Conservation (phyloP, 371 early-diverging fungal species). For the Rhizoclosmatium hyalinum region DNA sequence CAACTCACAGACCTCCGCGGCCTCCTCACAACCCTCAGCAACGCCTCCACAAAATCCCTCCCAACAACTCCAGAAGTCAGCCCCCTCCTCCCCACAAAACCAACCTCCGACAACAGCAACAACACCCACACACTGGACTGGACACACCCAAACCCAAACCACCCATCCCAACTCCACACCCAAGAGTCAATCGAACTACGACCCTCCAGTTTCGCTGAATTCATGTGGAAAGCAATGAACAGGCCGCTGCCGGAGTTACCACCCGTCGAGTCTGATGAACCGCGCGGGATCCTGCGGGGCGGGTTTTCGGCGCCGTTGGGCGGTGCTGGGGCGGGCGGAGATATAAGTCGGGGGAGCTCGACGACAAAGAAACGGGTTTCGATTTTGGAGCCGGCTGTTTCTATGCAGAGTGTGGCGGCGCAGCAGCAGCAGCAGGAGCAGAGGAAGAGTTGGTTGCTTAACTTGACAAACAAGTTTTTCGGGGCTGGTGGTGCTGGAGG, state of each 20-base stretch:
- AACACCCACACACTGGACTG: conserved; percentile 18
- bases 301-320: background rate
- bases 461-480: background rate
- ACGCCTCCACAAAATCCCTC: background rate
- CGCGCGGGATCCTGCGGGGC: background rate
- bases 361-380: background rate
- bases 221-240: background rate
- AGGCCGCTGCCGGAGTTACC: background rate
- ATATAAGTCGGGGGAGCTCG: background rate
- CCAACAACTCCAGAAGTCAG: background rate
- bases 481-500: background rate
- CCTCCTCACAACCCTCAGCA: background rate
- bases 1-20: background rate
- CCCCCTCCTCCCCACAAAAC: too few species aligned
- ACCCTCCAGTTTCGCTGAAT: background rate
- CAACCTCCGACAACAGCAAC: too few species aligned
- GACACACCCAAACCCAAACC: too few species aligned
- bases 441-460: background rate
- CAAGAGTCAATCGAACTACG: too few species aligned
- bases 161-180: too few species aligned
- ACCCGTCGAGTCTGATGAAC: background rate
- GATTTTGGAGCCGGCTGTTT: background rate
- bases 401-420: too few species aligned
- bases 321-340: background rate
- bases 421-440: too few species aligned